A percentile compares a stretch with the other conserved stretches of the same genome.
phyloP scores from a whole-genome alignment of 2,329 filamentous ascomycete genomes.

The Furcasterigmium furcatum region DNA sequence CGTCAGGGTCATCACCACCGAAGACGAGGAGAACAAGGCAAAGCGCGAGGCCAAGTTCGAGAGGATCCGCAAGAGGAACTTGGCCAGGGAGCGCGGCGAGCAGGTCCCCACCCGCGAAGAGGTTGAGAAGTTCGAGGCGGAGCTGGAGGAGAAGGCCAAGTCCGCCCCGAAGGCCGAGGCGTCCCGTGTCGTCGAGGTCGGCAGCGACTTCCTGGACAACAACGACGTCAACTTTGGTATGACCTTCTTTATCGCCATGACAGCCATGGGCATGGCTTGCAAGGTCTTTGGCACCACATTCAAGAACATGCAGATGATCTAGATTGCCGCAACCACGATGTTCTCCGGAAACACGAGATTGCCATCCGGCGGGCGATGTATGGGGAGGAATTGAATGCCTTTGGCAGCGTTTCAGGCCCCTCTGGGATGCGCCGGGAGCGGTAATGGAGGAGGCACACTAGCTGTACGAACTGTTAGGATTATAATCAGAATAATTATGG shows the following conservation, averaged over 20 bases:
- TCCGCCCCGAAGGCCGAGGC: slow-evolving; percentile 53
- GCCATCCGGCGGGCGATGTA: too few relatives aligned
- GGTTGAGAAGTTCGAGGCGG: slow-evolving; percentile 32
- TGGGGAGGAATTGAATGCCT: too few relatives aligned
- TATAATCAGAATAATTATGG: too few relatives aligned
- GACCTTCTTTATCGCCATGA: slow-evolving; percentile 77
- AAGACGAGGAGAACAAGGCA: slow-evolving; percentile 25
- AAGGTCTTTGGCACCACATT: slow-evolving; percentile 59
- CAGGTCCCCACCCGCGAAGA: slow-evolving; percentile 19
- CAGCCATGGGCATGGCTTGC: slow-evolving; percentile 65
- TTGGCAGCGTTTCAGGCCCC: too few relatives aligned
- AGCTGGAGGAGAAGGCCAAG: slow-evolving; percentile 45
- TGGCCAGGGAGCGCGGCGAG: slow-evolving; percentile 11
- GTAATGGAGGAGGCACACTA: too few relatives aligned
- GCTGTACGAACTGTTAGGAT: too few relatives aligned
- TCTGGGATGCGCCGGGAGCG: too few relatives aligned
- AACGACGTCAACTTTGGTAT: slow-evolving; percentile 95
- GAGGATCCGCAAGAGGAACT: slow-evolving; percentile 5
- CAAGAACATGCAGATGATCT: slow-evolving; percentile 33
- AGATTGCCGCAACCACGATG: too few relatives aligned
- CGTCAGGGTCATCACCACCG: slow-evolving; percentile 48
- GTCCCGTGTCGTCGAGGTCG: slow-evolving; percentile 64
- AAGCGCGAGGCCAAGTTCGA: slow-evolving; percentile 38
- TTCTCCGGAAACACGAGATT: too few relatives aligned
- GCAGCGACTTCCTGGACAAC: slow-evolving; percentile 78